phyloP scores from a whole-genome alignment of 352 stramenopile species.

The Pythium phragmitis region DNA sequence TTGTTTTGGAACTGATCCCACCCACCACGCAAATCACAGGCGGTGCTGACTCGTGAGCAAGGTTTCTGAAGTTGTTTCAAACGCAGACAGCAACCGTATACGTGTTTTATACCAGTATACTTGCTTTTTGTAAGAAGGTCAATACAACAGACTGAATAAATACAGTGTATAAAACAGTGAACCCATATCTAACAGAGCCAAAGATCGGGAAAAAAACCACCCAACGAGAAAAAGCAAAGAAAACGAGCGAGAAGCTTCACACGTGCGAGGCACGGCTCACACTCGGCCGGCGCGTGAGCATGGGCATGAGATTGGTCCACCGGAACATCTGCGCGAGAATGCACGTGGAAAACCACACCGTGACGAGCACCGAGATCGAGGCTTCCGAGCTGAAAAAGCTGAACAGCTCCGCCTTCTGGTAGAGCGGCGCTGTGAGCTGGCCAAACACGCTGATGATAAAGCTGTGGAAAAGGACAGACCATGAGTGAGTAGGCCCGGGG shows the following conservation, averaged over 20 bases:
- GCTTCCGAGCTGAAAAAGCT: slow-evolving; percentile 86
- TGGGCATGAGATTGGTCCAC: slow-evolving; percentile 77
- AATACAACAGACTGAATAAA: slow-evolving; percentile 18
- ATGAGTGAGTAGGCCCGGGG: background rate
- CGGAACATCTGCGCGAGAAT: slow-evolving; percentile 87
- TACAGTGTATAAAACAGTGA: slow-evolving; percentile 29
- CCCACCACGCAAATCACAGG: slow-evolving; percentile 7
- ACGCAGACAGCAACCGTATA: background rate
- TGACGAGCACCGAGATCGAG: slow-evolving; percentile 80
- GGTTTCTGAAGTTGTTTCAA: slow-evolving; percentile 17
- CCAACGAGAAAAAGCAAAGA: background rate
- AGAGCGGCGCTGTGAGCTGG: slow-evolving; percentile 78
- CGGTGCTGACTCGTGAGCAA: slow-evolving; percentile 8
- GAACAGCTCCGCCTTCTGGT: slow-evolving; percentile 82
- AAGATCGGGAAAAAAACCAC: slow-evolving; percentile 6
- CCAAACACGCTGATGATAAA: slow-evolving; percentile 89
- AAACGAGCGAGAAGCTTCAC: background rate
- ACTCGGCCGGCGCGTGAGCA: slow-evolving; percentile 36
- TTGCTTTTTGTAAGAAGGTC: background rate
- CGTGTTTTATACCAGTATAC: background rate
- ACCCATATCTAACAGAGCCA: slow-evolving; percentile 7
- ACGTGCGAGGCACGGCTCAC: slow-evolving; percentile 4
- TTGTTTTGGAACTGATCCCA: slow-evolving; percentile 12
- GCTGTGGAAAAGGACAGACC: slow-evolving; percentile 24
- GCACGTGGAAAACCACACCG: slow-evolving; percentile 88